phyloP scores from a whole-genome alignment of 345 rosid genomes.

The Salix brachista region DNA sequence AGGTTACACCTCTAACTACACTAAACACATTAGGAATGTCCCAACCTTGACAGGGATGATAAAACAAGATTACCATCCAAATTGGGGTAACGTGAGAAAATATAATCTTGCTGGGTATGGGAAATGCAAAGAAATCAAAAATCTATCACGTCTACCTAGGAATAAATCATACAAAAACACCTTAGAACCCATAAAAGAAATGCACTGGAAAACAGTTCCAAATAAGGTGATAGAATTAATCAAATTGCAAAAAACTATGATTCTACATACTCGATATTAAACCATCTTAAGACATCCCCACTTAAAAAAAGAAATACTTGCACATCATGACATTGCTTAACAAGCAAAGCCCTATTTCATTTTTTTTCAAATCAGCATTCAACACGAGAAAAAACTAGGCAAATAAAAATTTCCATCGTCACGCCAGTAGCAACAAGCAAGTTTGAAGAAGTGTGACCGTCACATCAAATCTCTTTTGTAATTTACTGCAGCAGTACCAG shows the following conservation, averaged over 20 bases:
- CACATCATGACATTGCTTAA: constrained; percentile 21
- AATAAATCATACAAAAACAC: neutral
- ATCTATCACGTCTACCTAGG: constrained; percentile 2
- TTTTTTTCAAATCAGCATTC: too few species aligned
- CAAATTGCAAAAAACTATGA: constrained; percentile 23
- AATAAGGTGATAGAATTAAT: neutral
- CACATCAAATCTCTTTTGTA: too few species aligned
- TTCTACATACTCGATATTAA: constrained; percentile 20
- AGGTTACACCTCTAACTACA: neutral
- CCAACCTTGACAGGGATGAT: constrained; percentile 42
- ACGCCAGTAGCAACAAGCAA: too few species aligned
- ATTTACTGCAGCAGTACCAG: too few species aligned
- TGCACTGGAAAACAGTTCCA: neutral
- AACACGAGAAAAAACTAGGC: too few species aligned
- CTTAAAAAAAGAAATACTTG: neutral
- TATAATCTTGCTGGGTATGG: constrained; percentile 34
- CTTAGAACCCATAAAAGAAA: too few species aligned
- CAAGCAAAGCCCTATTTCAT: constrained; percentile 14
- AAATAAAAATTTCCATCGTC: too few species aligned
- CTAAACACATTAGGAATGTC: neutral
- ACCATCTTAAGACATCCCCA: neutral
- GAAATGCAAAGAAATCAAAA: constrained; percentile 14
- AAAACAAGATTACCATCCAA: constrained; percentile 24
- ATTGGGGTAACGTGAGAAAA: constrained; percentile 24
- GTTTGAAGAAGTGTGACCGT: too few species aligned